Base-by-base conservation (phyloP, 345 rosid genomes). In the Eutrema yunnanense region DNA sequence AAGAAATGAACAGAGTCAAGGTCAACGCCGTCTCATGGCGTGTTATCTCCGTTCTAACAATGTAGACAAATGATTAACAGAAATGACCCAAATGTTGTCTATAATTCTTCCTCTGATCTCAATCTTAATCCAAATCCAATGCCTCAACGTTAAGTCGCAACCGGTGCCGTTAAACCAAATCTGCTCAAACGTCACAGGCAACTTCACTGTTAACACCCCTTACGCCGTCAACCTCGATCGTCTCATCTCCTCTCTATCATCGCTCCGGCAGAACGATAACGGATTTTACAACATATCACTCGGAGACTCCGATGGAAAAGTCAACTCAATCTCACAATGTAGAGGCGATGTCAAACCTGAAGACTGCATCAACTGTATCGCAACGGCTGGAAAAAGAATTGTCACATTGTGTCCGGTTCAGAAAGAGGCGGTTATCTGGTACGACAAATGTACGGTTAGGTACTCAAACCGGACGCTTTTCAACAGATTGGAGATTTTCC, bases 401-500 rank as follows among this genome's bases (percentile, higher is more conserved):
- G 54, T 65, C 61, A 33, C 61, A 5, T 37, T 9, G 13, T 83
- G 89, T 61, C 82, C 87, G 9, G 55, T 55, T 13, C 70, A 74
- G 44, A 81, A 81, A 54, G 84, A 68, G 22, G 82, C 77, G 26
- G 29, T 78, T 19, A 59, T 75, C 0, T 80, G 83, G 82, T 80
- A 78, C n/a, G 81, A 79, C 0, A 60, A 64, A 56, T 86, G 89
- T 61, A 51, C 71, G 81, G 41, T 86, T 26, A 81, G 81, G 9
- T 88, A 83, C 62, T 81, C 87, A 13, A 82, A 85, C 69, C 70
- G 67, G 6, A 19, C 76, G n/a, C 52, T 84, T 9, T 76, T 61
- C 32, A 72, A 78, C 10, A 12, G 11, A 4, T 8, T 75, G 53
- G 84, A 76, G 62, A 14, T 44, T 13, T 11, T 0, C 6, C 82